Evolutionary conservation across 371 early-diverging fungal species (phyloP).

Genomic region (Saksenaea vasiformis): DNA sequence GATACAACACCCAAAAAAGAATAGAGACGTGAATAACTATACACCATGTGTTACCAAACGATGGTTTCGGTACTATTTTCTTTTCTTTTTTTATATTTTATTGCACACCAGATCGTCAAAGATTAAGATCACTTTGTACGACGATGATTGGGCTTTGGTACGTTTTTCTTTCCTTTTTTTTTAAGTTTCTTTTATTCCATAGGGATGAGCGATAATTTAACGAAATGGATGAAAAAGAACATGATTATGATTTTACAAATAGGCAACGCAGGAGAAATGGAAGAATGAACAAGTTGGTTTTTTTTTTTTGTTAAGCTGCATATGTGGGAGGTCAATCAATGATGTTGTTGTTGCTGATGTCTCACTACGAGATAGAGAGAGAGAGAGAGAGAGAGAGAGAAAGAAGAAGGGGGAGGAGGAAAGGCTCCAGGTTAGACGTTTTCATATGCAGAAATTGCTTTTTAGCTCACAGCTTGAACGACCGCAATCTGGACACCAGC

Average conservation of each 20-base stretch:
- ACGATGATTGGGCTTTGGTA: background rate
- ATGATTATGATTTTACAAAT: background rate
- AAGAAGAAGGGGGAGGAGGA: background rate
- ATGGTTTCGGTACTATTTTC: background rate
- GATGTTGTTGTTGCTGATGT: background rate
- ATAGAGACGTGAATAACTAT: background rate
- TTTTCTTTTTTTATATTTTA: background rate
- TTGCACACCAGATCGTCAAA: background rate
- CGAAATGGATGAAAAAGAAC: background rate
- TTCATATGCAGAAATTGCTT: background rate
- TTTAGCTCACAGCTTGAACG: slow-evolving; percentile 7
- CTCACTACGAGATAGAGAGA: background rate
- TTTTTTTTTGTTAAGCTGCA: background rate
- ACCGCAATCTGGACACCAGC: slow-evolving; percentile 45
- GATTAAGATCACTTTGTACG: slow-evolving; percentile 1
- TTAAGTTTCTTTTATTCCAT: background rate
- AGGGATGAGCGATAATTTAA: background rate
- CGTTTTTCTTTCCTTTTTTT: background rate
- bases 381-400: background rate
- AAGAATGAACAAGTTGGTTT: background rate
- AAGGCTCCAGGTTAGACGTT: background rate
- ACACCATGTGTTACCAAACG: background rate
- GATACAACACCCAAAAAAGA: slow-evolving; percentile 7
- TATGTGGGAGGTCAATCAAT: background rate
- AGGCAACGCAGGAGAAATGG: background rate